Evolutionary conservation across 441 rosid genomes (phyloP).

Genomic region (Raphanus hybrid): DNA sequence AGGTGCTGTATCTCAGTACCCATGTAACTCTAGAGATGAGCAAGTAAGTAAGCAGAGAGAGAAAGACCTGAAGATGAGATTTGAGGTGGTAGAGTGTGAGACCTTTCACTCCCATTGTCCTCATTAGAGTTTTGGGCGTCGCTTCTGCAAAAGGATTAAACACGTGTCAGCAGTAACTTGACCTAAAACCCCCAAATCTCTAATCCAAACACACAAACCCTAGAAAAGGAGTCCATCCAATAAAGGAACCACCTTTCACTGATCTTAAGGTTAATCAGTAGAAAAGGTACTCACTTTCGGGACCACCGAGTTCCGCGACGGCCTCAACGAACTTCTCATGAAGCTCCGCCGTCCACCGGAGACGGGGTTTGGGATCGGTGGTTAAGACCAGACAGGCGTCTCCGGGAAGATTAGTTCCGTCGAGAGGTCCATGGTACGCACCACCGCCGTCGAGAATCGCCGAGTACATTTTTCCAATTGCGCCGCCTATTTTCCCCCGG

Average conservation of each 20-base stretch:
- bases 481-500: slow-evolving; percentile 32
- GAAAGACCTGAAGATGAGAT: slow-evolving; percentile 89
- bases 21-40: background rate
- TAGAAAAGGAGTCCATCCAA: background rate
- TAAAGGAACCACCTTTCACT: slow-evolving; percentile 1
- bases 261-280: background rate
- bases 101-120: slow-evolving; percentile 96
- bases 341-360: slow-evolving; percentile 96
- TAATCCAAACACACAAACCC: background rate
- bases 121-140: slow-evolving; percentile 92
- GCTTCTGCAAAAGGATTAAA: slow-evolving; percentile 63
- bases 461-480: slow-evolving; percentile 61
- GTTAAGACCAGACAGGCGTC: slow-evolving; percentile 91
- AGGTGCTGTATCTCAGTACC: background rate
- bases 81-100: slow-evolving; percentile 96
- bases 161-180: background rate
- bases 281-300: slow-evolving; percentile 69
- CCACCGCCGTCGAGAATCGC: slow-evolving; percentile 59
- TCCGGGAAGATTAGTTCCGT: slow-evolving; percentile 73
- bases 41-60: background rate
- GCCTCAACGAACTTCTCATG: slow-evolving; percentile 95
- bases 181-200: background rate
- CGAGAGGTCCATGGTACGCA: slow-evolving; percentile 66
- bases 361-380: slow-evolving; percentile 97
- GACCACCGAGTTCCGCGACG: slow-evolving; percentile 92